Base-by-base conservation (phyloP, 116 monocot genomes). In the Trichopus zeylanicus region DNA sequence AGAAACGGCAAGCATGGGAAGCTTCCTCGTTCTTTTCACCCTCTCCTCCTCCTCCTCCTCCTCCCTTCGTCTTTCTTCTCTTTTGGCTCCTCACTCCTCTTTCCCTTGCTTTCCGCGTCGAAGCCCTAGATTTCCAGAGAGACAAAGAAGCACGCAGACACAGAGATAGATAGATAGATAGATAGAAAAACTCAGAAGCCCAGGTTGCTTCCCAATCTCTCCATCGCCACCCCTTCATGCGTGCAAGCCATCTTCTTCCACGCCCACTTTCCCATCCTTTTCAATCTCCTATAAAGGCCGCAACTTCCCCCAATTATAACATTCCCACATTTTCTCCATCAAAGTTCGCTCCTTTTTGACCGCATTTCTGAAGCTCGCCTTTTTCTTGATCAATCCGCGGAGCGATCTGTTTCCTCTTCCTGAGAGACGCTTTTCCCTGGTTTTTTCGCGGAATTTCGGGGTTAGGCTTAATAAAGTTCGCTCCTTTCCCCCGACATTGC, bases 131-230 rank as follows among this genome's bases (percentile, higher is more conserved):
- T 21, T 2, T 30, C 29, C 11, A 62, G 21, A 35, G 51, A 63
- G 30, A 66, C 0, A 56, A 3, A 67, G 11, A 39, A 7, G 0
- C 15, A 47, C 0, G 7, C 5, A 38, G 27, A 25, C 15, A 11
- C 4, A 37, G 65, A 27, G 54, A 55, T 28, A 47, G 31, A 67
- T 6, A 26, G 57, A n/a, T 39, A 37, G 25, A 11, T 18, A 48
- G n/a, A 57, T 34, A 57, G 72, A 61, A 28, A 51, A n/a, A 34
- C 26, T 20, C 35, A 37, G 51, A 21, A 13, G 23, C 49, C 33
- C 25, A 1, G 10, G 62, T 67, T 65, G 72, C 72, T 72, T 72
- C 59, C 46, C 52, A 58, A 4, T 31, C 46, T 39, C 29, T 39
- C 39, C 27, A 60, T 37, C 13, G 56, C 29, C 58, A 16, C 39